Evolutionary conservation across 2,329 filamentous ascomycete genomes (phyloP), one percentile per base, ranked within the genome.

Genomic region (Thelonectria rubi): DNA sequence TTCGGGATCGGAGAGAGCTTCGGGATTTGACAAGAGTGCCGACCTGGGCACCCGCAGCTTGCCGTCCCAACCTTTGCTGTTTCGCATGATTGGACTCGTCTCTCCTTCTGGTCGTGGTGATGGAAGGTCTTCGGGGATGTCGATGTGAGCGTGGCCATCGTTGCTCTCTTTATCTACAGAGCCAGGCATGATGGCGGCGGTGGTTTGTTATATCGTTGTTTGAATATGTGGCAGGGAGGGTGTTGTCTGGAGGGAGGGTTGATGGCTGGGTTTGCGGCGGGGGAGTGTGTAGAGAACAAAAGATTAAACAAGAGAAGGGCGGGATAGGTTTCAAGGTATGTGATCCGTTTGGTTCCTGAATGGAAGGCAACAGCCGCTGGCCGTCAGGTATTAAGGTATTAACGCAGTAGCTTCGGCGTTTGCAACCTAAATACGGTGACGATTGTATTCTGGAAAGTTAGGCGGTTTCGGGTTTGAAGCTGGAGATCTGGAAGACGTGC

Each of bases 1-100:
- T 58, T 97, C 93, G 0, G 91, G 88, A 71, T 97, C 93, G 45
- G 91, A 91, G 53, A 97, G 78, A 10, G 91, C 92, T 73, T 95
- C 92, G 2, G 92, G 91, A 72, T 97, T 96, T 21, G 85, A 82
- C 48, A 96, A 80, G 32, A 87, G 81, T 8, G 76, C 74, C 10
- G 76, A 72, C 73, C 86, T 89, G 64, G 91, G 88, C 52, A 97
- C 79, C 40, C 92, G 85, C 61, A 94, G 82, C 79, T 94, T 94
- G 65, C 92, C 92, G 76, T 94, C 92, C 92, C 92, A 94, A 63
- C 92, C 92, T 71, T 85, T 88, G 77, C 84, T 88, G 68, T 87
- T 85, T 65, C 80, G 81, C 51, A 86, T 75, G 12, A 78, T 79
- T 5, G 82, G 80, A 65, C 82, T 84, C 15, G 76, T 68, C 58